Base-by-base conservation (phyloP, 2,329 filamentous ascomycete genomes). In the Colletotrichum cereale region DNA sequence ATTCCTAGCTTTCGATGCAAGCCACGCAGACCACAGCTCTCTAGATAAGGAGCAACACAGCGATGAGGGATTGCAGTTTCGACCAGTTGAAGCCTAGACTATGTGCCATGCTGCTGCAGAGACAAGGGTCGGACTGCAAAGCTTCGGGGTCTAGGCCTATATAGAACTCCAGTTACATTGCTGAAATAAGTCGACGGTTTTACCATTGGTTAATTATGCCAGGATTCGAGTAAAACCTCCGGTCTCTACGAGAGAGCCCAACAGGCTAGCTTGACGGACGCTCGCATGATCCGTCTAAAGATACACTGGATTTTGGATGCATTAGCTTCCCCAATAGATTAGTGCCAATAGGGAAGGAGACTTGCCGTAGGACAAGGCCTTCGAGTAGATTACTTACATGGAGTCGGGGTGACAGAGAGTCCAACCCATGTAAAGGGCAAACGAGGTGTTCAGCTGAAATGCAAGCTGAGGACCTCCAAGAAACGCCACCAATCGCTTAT, bases 361-460 rank as follows among this genome's bases (percentile, higher is more conserved):
- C 3, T 61, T 11, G 21, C 24, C 6, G 31, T 2, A 3, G 14
- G 8, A 36, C 24, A 21, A 56, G 16, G 12, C 40, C 5, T 3
- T 50, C 8, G 1, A 24, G 31, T 42, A 61, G 26, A 67, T 56
- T 48, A 48, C 67, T 62, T 56, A 67, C 48, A 61, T 11, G 55
- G 63, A 61, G 56, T 67, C 62, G 67, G 63, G 63, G 63, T 36
- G 50, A 67, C 50, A 31, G 36, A 56, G 34, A 58, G 38, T 29
- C 63, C 56, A 26, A 34, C 24, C 56, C 63, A 44, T 50, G 40
- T 31, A 40, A 62, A 31, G 62, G 55, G 63, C 48, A 62, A 71
- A 36, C 31, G 48, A 48, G 38, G 38, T 40, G 24, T 67, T 62
- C 67, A 66, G 67, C 56, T 70, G 67, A 70, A 56, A 52, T 67